Conservation (phyloP, 495 filamentous ascomycete species). For the Podospora appendiculata region DNA sequence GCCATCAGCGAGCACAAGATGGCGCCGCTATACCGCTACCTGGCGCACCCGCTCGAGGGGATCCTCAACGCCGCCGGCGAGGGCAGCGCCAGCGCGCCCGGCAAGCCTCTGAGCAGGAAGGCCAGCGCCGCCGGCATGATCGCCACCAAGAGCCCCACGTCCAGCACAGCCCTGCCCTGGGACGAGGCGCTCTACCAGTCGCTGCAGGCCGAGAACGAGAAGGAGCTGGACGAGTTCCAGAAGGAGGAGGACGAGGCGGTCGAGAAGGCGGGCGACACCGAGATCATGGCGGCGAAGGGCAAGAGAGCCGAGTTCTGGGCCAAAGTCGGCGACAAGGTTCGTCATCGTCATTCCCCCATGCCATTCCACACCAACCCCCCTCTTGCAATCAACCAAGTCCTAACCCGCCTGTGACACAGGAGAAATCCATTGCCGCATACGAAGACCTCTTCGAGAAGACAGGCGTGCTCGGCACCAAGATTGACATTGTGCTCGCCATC, state of each 20-base stretch:
- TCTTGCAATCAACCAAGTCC: too few relatives aligned
- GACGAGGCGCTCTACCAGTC: slow-evolving; percentile 82
- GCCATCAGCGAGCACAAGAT: slow-evolving; percentile 90
- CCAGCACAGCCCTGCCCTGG: slow-evolving; percentile 70
- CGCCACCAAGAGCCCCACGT: slow-evolving; percentile 54
- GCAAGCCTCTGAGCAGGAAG: slow-evolving; percentile 46
- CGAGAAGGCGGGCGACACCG: slow-evolving; percentile 92
- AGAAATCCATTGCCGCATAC: slow-evolving; percentile 84
- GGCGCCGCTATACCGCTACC: slow-evolving; percentile 91
- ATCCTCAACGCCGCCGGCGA: slow-evolving; percentile 75
- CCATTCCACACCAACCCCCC: too few relatives aligned
- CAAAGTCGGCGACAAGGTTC: slow-evolving; percentile 88
- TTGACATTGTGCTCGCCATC: slow-evolving; percentile 91
- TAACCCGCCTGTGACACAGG: slow-evolving; percentile 40
- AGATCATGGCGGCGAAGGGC: slow-evolving; percentile 83
- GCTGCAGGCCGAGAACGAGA: slow-evolving; percentile 79
- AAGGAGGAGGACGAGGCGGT: slow-evolving; percentile 93
- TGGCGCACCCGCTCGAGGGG: slow-evolving; percentile 89
- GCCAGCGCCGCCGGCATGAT: slow-evolving; percentile 61
- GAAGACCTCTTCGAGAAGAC: slow-evolving; percentile 93
- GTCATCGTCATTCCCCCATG: slow-evolving; percentile 9
- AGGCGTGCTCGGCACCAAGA: slow-evolving; percentile 88
- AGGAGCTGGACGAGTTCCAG: slow-evolving; percentile 82
- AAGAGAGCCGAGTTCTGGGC: slow-evolving; percentile 96
- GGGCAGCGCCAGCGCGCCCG: slow-evolving; percentile 45